Conservation (phyloP, 441 rosid species). For the Erysimum cheiri region DNA sequence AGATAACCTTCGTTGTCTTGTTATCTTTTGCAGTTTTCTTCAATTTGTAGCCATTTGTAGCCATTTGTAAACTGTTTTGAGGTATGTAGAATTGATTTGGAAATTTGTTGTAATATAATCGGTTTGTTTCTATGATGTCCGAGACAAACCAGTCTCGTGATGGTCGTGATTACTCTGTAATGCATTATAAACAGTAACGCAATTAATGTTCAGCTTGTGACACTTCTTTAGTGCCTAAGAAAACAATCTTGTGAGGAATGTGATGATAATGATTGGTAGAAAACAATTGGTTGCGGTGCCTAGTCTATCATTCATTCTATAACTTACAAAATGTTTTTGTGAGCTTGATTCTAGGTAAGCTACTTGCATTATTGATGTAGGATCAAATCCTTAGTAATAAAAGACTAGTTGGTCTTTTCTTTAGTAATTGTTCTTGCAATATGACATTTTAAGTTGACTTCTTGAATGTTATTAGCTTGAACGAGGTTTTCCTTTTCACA, state of each 20-base stretch:
- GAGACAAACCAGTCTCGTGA: not conserved
- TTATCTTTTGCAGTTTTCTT: too few relatives aligned
- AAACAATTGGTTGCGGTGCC: not conserved
- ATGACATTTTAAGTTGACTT: not conserved
- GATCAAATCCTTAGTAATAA: not conserved
- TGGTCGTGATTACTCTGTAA: not conserved
- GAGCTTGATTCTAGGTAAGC: not conserved
- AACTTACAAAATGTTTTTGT: not conserved
- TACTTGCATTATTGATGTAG: not conserved
- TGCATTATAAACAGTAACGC: not conserved
- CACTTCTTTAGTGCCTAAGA: not conserved
- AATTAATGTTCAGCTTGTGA: not conserved
- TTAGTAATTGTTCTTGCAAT: not conserved
- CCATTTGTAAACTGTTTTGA: not conserved
- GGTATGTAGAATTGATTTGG: not conserved
- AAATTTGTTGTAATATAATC: not conserved
- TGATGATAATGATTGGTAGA: too few relatives aligned
- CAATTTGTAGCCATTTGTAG: not conserved
- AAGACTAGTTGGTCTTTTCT: not conserved
- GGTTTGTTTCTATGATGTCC: not conserved
- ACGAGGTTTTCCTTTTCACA: not conserved
- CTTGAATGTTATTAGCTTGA: not conserved
- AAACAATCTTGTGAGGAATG: not conserved
- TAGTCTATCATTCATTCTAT: not conserved
- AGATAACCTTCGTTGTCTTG: too few relatives aligned